phyloP scores from a whole-genome alignment of 2,329 filamentous ascomycete species.

The Trichoderma sp. region DNA sequence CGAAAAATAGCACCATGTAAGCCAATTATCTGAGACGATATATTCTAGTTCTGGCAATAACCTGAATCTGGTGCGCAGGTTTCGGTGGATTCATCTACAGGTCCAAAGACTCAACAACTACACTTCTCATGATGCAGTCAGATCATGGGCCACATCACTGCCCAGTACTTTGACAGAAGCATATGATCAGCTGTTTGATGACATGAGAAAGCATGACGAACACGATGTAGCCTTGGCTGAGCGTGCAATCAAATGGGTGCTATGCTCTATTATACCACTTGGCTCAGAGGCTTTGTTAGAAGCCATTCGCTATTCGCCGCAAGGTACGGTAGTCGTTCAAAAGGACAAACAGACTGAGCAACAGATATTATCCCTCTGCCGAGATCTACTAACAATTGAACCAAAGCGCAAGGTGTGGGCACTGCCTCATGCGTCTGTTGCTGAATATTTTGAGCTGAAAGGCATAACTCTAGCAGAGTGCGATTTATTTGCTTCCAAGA shows the following conservation, averaged over 20 bases:
- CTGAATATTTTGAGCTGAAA: slow-evolving; percentile 24
- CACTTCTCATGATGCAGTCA: slow-evolving; percentile 24
- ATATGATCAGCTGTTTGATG: slow-evolving; percentile 29
- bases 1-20: slow-evolving; percentile 11
- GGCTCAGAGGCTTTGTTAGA: not conserved
- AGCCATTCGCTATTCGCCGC: slow-evolving; percentile 7
- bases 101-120: slow-evolving; percentile 27
- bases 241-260: slow-evolving; percentile 18
- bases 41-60: not conserved
- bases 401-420: not conserved
- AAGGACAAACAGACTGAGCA: slow-evolving; percentile 8
- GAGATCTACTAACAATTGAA: slow-evolving; percentile 18
- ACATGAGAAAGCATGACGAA: not conserved
- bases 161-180: slow-evolving; percentile 30
- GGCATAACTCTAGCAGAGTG: not conserved
- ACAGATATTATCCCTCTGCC: slow-evolving; percentile 15
- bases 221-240: slow-evolving; percentile 16
- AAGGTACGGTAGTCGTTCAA: not conserved
- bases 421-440: slow-evolving; percentile 24
- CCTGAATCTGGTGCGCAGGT: slow-evolving; percentile 25
- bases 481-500: not conserved
- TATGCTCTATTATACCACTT: not conserved
- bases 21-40: not conserved
- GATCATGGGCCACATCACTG: slow-evolving; percentile 24
- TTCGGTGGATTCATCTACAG: slow-evolving; percentile 33